phyloP scores from a whole-genome alignment of 1,284 basidiomycete genomes.

The Coniferiporia weirii region DNA sequence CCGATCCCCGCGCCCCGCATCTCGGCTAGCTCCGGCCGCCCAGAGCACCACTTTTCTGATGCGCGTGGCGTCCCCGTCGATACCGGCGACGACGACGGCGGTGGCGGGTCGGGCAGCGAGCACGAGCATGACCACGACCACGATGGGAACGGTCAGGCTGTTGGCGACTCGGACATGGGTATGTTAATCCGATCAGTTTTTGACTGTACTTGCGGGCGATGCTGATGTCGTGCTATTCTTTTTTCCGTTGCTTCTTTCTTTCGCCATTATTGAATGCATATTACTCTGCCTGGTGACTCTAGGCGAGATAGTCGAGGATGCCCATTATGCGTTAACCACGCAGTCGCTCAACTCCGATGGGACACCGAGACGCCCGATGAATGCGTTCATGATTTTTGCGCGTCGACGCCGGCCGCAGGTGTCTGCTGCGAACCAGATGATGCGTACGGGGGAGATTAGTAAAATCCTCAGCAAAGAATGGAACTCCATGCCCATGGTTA shows the following conservation, averaged over 20 bases:
- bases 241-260: neutral
- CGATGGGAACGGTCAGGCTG: neutral
- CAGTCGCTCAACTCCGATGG: conserved; percentile 79
- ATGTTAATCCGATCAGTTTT: neutral
- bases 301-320: conserved; percentile 30
- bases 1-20: neutral
- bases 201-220: neutral
- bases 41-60: neutral
- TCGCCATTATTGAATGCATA: neutral
- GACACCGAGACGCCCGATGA: conserved; percentile 82
- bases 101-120: neutral
- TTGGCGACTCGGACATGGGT: neutral
- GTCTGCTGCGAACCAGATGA: conserved; percentile 72
- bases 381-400: conserved; percentile 87
- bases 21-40: neutral
- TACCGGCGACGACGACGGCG: neutral
- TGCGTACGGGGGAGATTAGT: conserved; percentile 82
- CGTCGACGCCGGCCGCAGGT: conserved; percentile 75
- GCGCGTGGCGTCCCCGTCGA: neutral
- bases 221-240: neutral
- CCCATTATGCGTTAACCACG: conserved; percentile 53
- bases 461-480: conserved; percentile 79
- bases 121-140: neutral
- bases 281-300: neutral
- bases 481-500: conserved; percentile 66